A percentile compares a stretch with the other conserved stretches of the same genome.
Evolutionary conservation across 352 stramenopile species (phyloP).

Genomic region (Achlya hypogyna): DNA sequence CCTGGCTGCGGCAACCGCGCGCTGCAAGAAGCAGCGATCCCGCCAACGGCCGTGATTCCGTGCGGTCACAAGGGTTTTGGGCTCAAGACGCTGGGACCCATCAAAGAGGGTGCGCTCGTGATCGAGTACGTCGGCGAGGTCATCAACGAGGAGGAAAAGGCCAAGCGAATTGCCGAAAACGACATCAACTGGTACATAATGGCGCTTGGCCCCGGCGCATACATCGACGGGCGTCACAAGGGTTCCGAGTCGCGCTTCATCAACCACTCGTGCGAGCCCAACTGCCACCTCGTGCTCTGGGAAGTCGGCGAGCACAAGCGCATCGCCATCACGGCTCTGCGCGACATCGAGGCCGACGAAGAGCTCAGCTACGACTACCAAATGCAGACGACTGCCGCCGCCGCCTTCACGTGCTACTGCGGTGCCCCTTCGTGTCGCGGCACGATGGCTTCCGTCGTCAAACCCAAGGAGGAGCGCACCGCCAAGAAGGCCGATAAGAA

Average conservation of each 20-base stretch:
- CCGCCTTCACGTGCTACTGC: conserved; percentile 84
- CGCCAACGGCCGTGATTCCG: conserved; percentile 22
- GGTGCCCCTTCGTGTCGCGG: conserved; percentile 68
- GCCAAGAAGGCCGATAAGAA: conserved; percentile 67
- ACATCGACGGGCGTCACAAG: conserved; percentile 92
- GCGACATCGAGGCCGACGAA: conserved; percentile 80
- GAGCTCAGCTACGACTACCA: conserved; percentile 95
- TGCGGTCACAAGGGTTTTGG: conserved; percentile 34
- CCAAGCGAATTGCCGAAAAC: conserved; percentile 75
- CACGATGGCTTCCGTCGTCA: conserved; percentile 77
- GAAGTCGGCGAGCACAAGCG: conserved; percentile 87
- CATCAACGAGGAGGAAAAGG: conserved; percentile 90
- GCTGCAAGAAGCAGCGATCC: conserved; percentile 75
- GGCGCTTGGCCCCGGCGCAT: conserved; percentile 78
- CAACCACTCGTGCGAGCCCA: conserved; percentile 96
- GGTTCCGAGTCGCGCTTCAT: conserved; percentile 94
- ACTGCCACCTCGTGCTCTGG: conserved; percentile 93
- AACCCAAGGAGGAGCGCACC: conserved; percentile 21
- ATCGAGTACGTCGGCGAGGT: conserved; percentile 94
- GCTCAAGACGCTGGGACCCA: conserved; percentile 64
- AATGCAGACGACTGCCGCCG: conserved; percentile 82
- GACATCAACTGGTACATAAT: conserved; percentile 97
- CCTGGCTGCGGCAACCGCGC: conserved; percentile 87
- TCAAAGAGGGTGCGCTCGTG: conserved; percentile 82
- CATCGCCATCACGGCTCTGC: conserved; percentile 88